Base-by-base conservation (phyloP, 1,284 basidiomycete genomes). In the Sporisorium scitamineum region DNA sequence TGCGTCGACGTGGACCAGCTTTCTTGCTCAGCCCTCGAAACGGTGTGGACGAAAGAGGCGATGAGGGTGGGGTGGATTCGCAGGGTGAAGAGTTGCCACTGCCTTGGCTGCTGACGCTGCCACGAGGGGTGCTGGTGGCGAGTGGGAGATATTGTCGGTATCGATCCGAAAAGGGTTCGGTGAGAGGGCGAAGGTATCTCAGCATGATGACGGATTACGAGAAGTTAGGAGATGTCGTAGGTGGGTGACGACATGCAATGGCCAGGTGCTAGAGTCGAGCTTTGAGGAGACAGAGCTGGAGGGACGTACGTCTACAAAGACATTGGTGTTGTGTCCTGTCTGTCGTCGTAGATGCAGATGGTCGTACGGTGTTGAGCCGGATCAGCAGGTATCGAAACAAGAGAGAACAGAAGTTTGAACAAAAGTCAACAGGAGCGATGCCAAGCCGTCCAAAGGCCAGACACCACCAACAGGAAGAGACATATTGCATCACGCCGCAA, bases 61-160 rank as follows among this genome's bases (percentile, higher is more conserved):
- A 45, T 2, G 48, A 54, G 8, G 54, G 32, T 4, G 32, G 53
- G 14, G 31, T 26, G n/a, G 22, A 26, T 45, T 60, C 48, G n/a
- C 20, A 9, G 1, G 50, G 9, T 2, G 54, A 22, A 4, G 59
- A 57, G 14, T 11, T n/a, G 27, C 42, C 27, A 24, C 54, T 51
- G 48, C 62, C 59, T 27, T 58, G 63, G 14, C 27, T 11, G 44
- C 70, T 72, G 45, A 72, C 57, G 50, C 56, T 63, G 2, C 64
- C 64, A 2, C 70, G 55, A 1, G 70, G 64, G 5, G 58, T 63
- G 31, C 42, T 60, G 51, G 70, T 60, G 3, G 70, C 63, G 1
- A 72, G 54, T 2, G 64, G 64, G 1, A 67, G 48, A 27, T 72
- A 72, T 16, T 62, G 63, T 11, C 60, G 54, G 26, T 66, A 72